Percentiles rank a stretch among this genome's conserved stretches.
Conservation (phyloP, 2,329 filamentous ascomycete genomes). For the Fusarium miscanthi region DNA sequence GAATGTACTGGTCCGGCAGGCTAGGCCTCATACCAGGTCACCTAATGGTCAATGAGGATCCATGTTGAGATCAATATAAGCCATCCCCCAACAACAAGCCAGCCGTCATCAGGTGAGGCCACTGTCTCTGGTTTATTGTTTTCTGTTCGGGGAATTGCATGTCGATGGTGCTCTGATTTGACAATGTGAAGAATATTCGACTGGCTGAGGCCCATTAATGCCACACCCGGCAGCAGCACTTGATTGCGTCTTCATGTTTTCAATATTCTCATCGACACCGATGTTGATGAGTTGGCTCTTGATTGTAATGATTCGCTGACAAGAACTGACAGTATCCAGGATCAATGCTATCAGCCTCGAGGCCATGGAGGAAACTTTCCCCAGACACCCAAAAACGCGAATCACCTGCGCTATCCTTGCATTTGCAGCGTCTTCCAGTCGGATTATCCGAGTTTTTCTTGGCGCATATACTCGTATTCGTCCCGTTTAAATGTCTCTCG, state of each 20-base stretch:
- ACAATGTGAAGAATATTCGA: background rate
- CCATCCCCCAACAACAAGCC: constrained; percentile 10
- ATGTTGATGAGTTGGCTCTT: background rate
- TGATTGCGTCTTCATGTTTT: background rate
- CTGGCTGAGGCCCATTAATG: background rate
- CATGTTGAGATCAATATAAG: constrained; percentile 7
- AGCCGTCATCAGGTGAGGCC: constrained; percentile 18
- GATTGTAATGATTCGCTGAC: background rate
- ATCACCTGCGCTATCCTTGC: background rate
- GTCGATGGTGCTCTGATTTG: background rate
- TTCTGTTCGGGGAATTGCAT: background rate
- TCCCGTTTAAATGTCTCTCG: constrained; percentile 9
- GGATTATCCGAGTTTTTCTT: constrained; percentile 14
- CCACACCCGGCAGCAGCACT: background rate
- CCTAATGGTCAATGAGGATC: constrained; percentile 1
- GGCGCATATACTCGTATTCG: constrained; percentile 36
- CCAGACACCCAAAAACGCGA: background rate
- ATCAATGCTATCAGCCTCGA: background rate
- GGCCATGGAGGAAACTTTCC: background rate
- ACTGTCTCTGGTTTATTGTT: constrained; percentile 22
- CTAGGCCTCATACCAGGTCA: constrained; percentile 7
- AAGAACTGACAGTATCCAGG: too few species aligned
- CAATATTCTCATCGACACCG: background rate
- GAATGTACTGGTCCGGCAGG: constrained; percentile 13
- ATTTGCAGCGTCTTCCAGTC: constrained; percentile 11